Base-by-base conservation (phyloP, 108 stramenopile species). In the Conticribra weissflogii region DNA sequence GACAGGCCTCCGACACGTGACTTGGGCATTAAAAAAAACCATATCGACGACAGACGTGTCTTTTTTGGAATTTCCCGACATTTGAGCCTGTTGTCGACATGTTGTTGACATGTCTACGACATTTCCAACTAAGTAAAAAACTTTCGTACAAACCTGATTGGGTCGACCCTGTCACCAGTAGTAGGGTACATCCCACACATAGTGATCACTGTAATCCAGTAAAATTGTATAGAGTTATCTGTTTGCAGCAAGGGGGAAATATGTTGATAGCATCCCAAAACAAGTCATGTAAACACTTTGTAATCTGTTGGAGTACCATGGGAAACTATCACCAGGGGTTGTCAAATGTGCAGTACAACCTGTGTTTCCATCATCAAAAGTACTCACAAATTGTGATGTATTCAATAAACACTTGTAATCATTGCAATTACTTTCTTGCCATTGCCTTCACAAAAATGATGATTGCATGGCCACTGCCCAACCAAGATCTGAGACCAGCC, bases 331-430 rank as follows among this genome's bases (percentile, higher is more conserved):
- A 3, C n/a, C 36, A 3, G 18, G 36, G n/a, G 12, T 36, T 2
- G 56, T 68, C 33, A 56, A 55, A 5, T 56, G 33, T 14, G 34
- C 25, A 1, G 16, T 55, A 5, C 22, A 18, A 2, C 36, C 16
- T 18, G 36, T 68, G 19, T 68, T 34, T 32, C 66, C 66, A 25
- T 44, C 0, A 2, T 1, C 2, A 1, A 55, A 68, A 2, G 16
- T n/a, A 4, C 21, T 68, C 1, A 29, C 66, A 54, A 68, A 68
- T 23, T 14, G 46, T 56, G 33, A 68, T 56, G 66, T 44, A 27
- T 68, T 68, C 54, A 54, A 68, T 28, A 45, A n/a, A n/a, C n/a
- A n/a, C n/a, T n/a, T n/a, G n/a, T n/a, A n/a, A n/a, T n/a, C n/a
- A n/a, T n/a, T n/a, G n/a, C n/a, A n/a, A n/a, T n/a, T n/a, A n/a